Evolutionary conservation across 225 moss, liverwort and hornwort species (phyloP).

Genomic region (Polytrichum commune): DNA sequence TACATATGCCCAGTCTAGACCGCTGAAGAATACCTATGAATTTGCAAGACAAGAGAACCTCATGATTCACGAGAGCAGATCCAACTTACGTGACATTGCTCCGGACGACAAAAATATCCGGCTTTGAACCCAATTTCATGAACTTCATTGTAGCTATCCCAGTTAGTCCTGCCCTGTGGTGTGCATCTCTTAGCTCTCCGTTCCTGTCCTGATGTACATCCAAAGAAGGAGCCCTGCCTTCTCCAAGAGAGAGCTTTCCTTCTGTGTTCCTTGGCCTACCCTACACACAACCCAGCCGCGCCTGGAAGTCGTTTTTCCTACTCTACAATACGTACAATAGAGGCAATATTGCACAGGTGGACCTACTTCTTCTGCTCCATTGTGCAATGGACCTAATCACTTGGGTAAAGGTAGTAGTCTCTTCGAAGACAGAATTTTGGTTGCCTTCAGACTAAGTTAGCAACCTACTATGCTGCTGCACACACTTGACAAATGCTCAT

Average conservation of each 20-base stretch:
- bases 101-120: conserved; percentile 38
- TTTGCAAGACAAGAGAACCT: background rate
- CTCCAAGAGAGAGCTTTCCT: background rate
- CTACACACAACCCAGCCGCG: background rate
- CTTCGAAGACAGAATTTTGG: no score
- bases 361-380: background rate
- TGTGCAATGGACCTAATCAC: no score
- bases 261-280: background rate
- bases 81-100: conserved; percentile 49
- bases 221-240: background rate
- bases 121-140: conserved; percentile 64
- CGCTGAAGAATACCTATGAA: background rate
- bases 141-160: conserved; percentile 49
- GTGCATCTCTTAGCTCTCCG: background rate
- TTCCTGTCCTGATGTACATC: background rate
- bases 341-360: background rate
- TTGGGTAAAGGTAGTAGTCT: no score
- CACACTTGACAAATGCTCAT: background rate
- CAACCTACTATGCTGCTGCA: background rate
- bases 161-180: conserved; percentile 26
- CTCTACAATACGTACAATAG: background rate
- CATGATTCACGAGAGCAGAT: background rate
- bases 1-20: background rate
- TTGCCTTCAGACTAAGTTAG: background rate
- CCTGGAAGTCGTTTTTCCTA: background rate